Evolutionary conservation across 2,329 filamentous ascomycete genomes (phyloP), one percentile per base, ranked within the genome.

Genomic region (Diplodia corticola): DNA sequence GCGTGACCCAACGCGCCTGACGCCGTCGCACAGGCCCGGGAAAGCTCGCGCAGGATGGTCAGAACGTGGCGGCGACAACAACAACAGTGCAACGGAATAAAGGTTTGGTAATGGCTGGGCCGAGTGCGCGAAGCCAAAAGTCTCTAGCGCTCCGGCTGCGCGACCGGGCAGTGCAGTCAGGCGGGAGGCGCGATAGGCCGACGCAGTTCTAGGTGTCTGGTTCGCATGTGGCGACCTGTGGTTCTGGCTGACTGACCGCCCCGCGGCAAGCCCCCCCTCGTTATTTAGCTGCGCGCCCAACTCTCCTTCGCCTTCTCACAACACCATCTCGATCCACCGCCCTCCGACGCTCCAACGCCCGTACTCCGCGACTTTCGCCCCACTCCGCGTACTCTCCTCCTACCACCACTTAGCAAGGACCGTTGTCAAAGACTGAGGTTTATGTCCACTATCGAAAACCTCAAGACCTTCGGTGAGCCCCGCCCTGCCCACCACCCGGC

Each of bases 381-480:
- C 53, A 35, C 63, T 22, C 63, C 68, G 65, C 68, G 59, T 67
- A 54, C 54, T n/a, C 61, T 60, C 61, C 57, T 64, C 63, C 64
- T 63, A 60, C 65, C 67, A 69, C 64, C 61, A 75, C 73, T 80
- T 70, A 69, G 67, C 70, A 70, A 70, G 68, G 61, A 79, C 69
- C 69, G 59, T 78, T 85, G 84, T 78, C 77, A 86, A 88, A 88
- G 87, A 85, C 89, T 44, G 40, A 89, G 91, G 90, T 93, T 92
- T 93, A 95, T 95, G 92, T 95, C 92, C 89, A 93, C 66, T 65
- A 72, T 95, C 91, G 91, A 95, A 93, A 96, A 95, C 88, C 91
- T 95, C 84, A 95, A 94, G 89, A 89, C 90, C 86, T 92, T 92
- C 89, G 91, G 91, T 95, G 84, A 79, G 53, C 53, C 53, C 59